Evolutionary conservation across 2,329 filamentous ascomycete genomes (phyloP), one percentile per base, ranked within the genome.

Genomic region (Cladosporium sp.): DNA sequence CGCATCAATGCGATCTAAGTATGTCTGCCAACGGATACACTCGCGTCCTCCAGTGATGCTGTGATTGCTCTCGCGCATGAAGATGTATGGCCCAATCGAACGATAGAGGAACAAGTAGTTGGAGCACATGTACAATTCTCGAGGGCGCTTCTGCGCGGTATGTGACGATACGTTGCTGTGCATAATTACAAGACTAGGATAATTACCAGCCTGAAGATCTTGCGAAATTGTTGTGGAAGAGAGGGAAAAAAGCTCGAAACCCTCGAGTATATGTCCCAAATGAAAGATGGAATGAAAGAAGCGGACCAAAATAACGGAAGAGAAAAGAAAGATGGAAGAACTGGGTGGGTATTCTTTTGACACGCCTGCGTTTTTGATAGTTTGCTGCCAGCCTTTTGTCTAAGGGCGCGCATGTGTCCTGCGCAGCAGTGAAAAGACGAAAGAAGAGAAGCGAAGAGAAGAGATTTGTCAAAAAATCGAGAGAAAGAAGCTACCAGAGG

Each of bases 161-260:
- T n/a, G n/a, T n/a, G n/a, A n/a, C n/a, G n/a, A n/a, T 34, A 34
- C 30, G 30, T 25, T 25, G 25, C 42, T 45, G 42, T 45, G 22
- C 42, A 47, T 47, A 17, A 47, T 45, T 55, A 55, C 52, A 47
- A 45, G 40, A 38, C 40, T 50, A 51, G 43, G 43, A 22, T 58
- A 36, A 34, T 11, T 11, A 42, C 43, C 43, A 50, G 55, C 55
- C 55, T 51, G 47, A 50, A 28, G 30, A 40, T 58, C 55, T 51
- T 58, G 43, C 55, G 47, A 25, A 25, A 50, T 19, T 11, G 12
- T 17, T 15, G 19, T 20, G 5, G 11, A n/a, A 49, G 47, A 20
- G 14, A 50, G 7, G 17, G 22, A 50, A 43, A 50, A 11, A 51
- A 22, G 42, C 22, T 47, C 43, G 43, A 47, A 14, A 30, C 43